phyloP scores from a whole-genome alignment of 306 rosid species.

The Cucumis melo region DNA sequence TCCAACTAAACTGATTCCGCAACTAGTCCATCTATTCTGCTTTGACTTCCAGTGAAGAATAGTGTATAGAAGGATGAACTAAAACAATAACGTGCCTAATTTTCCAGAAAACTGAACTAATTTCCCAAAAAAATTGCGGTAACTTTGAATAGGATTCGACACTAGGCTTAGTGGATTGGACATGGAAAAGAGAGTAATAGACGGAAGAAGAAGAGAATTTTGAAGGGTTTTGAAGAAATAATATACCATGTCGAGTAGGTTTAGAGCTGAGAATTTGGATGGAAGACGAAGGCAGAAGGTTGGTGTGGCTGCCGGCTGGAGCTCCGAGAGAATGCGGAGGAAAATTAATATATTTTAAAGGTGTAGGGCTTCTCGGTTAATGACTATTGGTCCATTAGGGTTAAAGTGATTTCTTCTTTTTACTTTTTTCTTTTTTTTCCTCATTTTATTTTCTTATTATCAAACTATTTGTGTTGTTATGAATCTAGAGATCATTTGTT shows the following conservation, averaged over 20 bases:
- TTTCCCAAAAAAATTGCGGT: not conserved
- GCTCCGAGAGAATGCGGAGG: not conserved
- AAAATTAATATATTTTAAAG: too few species aligned
- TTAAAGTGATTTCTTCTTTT: too few species aligned
- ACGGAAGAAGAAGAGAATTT: not conserved
- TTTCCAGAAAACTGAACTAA: not conserved
- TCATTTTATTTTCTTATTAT: too few species aligned
- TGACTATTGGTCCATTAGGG: not conserved
- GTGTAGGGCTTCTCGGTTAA: not conserved
- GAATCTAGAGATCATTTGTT: too few species aligned
- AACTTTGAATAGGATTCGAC: not conserved
- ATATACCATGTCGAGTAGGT: not conserved
- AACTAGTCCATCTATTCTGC: not conserved
- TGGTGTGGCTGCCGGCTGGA: not conserved
- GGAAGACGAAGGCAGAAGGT: not conserved
- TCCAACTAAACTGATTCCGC: not conserved
- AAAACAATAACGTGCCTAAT: not conserved
- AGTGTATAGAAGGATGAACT: not conserved
- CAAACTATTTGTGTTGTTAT: too few species aligned
- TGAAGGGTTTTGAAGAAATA: not conserved
- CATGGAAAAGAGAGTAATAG: not conserved
- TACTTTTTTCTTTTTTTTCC: too few species aligned
- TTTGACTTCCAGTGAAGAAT: not conserved
- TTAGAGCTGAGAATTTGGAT: not conserved
- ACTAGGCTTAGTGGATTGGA: not conserved